Evolutionary conservation across 495 filamentous ascomycete genomes (phyloP).

Genomic region (Rhypophila decipiens): DNA sequence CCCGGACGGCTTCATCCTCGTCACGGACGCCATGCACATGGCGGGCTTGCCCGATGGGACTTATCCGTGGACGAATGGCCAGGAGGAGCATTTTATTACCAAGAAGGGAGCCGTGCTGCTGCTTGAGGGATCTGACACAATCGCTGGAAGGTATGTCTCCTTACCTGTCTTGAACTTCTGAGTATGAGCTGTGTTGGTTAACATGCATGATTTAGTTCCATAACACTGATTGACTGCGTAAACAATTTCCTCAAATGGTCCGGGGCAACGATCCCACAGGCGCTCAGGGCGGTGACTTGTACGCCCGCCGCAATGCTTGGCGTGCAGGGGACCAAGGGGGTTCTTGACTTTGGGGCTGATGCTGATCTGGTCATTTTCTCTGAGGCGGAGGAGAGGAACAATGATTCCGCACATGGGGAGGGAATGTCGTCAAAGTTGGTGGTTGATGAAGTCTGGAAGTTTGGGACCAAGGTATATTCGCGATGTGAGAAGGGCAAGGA

Average conservation of each 20-base stretch:
- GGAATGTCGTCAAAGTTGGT: slow-evolving; percentile 4
- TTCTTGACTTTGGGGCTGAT: slow-evolving; percentile 62
- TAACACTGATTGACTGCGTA: slow-evolving; percentile 71
- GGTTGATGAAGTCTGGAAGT: slow-evolving; percentile 26
- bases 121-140: slow-evolving; percentile 62
- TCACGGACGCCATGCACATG: slow-evolving; percentile 63
- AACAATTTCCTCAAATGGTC: slow-evolving; percentile 74
- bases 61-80: slow-evolving; percentile 76
- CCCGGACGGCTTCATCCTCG: slow-evolving; percentile 56
- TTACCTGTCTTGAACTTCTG: neutral
- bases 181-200: neutral
- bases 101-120: slow-evolving; percentile 63
- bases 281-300: slow-evolving; percentile 62
- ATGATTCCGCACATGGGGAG: neutral
- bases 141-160: slow-evolving; percentile 55
- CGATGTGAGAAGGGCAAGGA: slow-evolving; percentile 3
- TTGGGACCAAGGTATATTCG: slow-evolving; percentile 16
- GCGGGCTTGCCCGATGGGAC: slow-evolving; percentile 67
- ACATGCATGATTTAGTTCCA: slow-evolving; percentile 39
- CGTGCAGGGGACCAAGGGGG: slow-evolving; percentile 59
- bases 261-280: slow-evolving; percentile 54
- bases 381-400: too few species aligned
- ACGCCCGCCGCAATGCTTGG: slow-evolving; percentile 71
- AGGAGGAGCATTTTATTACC: slow-evolving; percentile 47
- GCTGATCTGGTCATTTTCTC: slow-evolving; percentile 71